A percentile compares a stretch with the other conserved stretches of the same genome.
Evolutionary conservation across 2,329 filamentous ascomycete genomes (phyloP).

Genomic region (Trichocomaceae sp.): DNA sequence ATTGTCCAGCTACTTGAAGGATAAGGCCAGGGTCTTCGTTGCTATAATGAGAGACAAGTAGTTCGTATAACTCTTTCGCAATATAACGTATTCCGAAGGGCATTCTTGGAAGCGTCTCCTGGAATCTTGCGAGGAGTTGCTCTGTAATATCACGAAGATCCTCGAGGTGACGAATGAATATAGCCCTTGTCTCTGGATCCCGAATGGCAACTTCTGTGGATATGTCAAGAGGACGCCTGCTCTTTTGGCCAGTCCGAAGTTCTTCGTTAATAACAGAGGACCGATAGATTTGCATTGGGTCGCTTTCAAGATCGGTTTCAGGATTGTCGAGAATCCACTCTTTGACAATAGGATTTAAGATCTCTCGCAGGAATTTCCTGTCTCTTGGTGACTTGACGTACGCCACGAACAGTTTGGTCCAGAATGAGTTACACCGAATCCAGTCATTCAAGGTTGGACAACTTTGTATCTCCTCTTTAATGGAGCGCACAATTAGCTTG

Average conservation of each 20-base stretch:
- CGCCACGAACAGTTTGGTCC: conserved; percentile 75
- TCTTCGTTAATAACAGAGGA: conserved; percentile 97
- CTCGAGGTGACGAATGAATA: conserved; percentile 90
- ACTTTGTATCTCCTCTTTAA: conserved; percentile 76
- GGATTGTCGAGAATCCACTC: conserved; percentile 92
- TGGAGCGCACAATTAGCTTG: conserved; percentile 75
- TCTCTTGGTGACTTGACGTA: conserved; percentile 89
- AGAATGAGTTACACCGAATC: conserved; percentile 84
- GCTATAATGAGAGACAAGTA: conserved; percentile 68
- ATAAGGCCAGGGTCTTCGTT: conserved; percentile 70
- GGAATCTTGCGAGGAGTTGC: conserved; percentile 74
- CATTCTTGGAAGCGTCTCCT: conserved; percentile 79
- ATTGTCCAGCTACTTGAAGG: conserved; percentile 77
- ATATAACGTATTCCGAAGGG: conserved; percentile 89
- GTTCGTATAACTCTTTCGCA: conserved; percentile 76
- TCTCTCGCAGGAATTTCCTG: conserved; percentile 81
- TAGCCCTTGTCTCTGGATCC: conserved; percentile 82
- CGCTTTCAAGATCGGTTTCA: conserved; percentile 85
- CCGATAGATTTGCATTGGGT: conserved; percentile 94
- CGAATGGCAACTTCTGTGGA: conserved; percentile 91
- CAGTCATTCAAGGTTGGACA: conserved; percentile 74
- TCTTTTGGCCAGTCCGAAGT: conserved; percentile 79
- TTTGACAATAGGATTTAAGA: conserved; percentile 76
- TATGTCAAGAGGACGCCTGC: conserved; percentile 73
- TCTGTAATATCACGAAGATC: conserved; percentile 92